Base-by-base conservation (phyloP, 805 yeast species). In the Lipomyces chichibuensis region DNA sequence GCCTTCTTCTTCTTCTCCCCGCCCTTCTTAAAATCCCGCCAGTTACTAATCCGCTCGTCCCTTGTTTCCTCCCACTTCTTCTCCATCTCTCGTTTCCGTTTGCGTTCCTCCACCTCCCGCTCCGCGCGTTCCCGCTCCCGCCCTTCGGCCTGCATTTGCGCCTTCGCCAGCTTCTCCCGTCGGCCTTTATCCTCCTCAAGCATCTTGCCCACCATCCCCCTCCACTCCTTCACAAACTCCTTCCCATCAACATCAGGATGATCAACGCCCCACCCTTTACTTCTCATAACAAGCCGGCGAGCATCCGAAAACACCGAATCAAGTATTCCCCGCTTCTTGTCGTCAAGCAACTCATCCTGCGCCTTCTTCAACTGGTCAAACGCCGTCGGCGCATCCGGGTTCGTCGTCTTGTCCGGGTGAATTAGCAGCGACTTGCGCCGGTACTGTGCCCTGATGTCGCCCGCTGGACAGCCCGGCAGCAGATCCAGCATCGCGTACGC, bases 401-500 rank as follows among this genome's bases (percentile, higher is more conserved):
- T 84, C 37, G 76, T 74, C 0, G 85, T 81, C 73, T 87, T 87
- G 74, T 88, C 93, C 0, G 93, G 93, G 74, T 88, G 93, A 20
- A 88, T 84, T 65, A 87, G 76, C 49, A 88, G 77, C 1, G 92
- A 87, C 74, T 85, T 87, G 75, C 82, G 83, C 32, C 91, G 78
- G 74, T 82, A 88, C 52, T 77, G 71, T 66, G 80, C 83, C 69
- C 81, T 83, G 64, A 87, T 81, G 59, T 78, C 82, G 8, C 73
- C 66, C 3, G 74, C 69, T 0, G 82, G 74, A 64, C 81, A 75
- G 6, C 84, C 83, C 11, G 84, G 82, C 71, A 77, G 78, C 46
- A 81, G 64, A 46, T 84, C 87, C 32, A 88, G 75, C 2, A 88
- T 78, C 1, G 87, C 79, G 73, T 85, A 87, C 57, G 85, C 80